phyloP scores from a whole-genome alignment of 2,329 filamentous ascomycete species.

The Curvularia verruculosa region DNA sequence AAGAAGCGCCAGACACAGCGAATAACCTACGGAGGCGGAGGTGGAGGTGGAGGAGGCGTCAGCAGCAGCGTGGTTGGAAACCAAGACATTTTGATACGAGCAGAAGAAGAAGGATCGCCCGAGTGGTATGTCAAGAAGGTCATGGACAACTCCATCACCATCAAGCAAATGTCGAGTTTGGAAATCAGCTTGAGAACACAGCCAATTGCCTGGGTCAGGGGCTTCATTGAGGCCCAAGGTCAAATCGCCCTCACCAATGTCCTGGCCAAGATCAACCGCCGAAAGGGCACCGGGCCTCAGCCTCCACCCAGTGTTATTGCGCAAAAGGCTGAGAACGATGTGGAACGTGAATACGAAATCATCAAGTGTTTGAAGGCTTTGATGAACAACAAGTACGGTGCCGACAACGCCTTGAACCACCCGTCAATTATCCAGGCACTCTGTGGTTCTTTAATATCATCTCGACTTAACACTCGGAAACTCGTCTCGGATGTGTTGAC shows the following conservation, averaged over 20 bases:
- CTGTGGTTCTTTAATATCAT: conserved; percentile 83
- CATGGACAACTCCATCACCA: conserved; percentile 91
- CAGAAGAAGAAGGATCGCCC: conserved; percentile 92
- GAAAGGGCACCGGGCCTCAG: conserved; percentile 75
- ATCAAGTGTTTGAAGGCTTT: conserved; percentile 96
- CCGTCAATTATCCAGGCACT: conserved; percentile 89
- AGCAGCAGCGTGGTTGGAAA: conserved; percentile 35
- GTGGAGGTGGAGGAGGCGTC: conserved; percentile 9
- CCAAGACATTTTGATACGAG: conserved; percentile 71
- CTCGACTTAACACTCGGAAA: conserved; percentile 88
- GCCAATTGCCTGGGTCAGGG: conserved; percentile 94
- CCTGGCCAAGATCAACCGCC: conserved; percentile 89
- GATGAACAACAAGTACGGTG: conserved; percentile 99
- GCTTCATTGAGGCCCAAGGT: conserved; percentile 96
- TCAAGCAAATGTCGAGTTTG: conserved; percentile 89
- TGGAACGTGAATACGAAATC: conserved; percentile 94
- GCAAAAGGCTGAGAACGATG: conserved; percentile 71
- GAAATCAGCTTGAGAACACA: conserved; percentile 95
- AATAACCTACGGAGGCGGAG: conserved; percentile 61
- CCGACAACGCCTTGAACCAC: conserved; percentile 90
- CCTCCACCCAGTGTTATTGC: conserved; percentile 60
- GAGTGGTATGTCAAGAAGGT: conserved; percentile 98
- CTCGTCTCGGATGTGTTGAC: conserved; percentile 95
- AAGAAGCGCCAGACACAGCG: conserved; percentile 79
- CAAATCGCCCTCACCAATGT: conserved; percentile 95